Conservation (phyloP, 2,329 filamentous ascomycete genomes). For the Aureobasidium sp. region DNA sequence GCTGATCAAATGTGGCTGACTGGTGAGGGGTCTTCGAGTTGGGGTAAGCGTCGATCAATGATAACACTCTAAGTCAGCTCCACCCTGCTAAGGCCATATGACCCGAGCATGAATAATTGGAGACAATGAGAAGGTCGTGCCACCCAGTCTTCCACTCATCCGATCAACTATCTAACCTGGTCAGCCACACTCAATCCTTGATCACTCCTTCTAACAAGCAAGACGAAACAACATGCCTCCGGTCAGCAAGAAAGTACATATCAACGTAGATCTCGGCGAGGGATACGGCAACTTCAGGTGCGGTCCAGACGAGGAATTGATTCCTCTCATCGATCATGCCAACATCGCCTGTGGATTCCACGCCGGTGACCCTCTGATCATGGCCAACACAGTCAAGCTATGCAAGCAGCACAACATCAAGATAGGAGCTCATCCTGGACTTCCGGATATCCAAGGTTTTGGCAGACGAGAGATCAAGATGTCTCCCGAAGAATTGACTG, state of each 20-base stretch:
- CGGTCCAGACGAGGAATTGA: conserved; percentile 54
- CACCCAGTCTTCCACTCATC: neutral
- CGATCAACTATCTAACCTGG: neutral
- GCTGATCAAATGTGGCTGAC: neutral
- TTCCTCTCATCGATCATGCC: conserved; percentile 54
- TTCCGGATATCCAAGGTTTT: conserved; percentile 60
- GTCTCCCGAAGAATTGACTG: conserved; percentile 49
- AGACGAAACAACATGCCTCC: conserved; percentile 35
- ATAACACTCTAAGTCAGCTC: conserved; percentile 1
- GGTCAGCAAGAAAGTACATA: conserved; percentile 46
- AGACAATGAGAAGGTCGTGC: neutral
- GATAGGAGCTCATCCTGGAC: conserved; percentile 56
- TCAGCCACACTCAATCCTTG: neutral
- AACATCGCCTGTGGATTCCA: conserved; percentile 50
- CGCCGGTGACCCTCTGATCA: conserved; percentile 54
- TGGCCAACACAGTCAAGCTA: conserved; percentile 30
- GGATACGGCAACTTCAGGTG: conserved; percentile 45
- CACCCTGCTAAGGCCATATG: neutral
- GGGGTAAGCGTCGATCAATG: conserved; percentile 9
- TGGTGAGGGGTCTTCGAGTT: conserved; percentile 5
- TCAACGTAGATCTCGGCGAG: conserved; percentile 50
- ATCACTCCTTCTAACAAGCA: neutral
- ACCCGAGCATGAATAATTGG: neutral
- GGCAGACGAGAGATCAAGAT: conserved; percentile 57
- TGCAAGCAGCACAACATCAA: conserved; percentile 50